Evolutionary conservation across 192 early-diverging fungal species (phyloP), one percentile per base, ranked within the genome.

Genomic region (Rhizoclosmatium sp.): DNA sequence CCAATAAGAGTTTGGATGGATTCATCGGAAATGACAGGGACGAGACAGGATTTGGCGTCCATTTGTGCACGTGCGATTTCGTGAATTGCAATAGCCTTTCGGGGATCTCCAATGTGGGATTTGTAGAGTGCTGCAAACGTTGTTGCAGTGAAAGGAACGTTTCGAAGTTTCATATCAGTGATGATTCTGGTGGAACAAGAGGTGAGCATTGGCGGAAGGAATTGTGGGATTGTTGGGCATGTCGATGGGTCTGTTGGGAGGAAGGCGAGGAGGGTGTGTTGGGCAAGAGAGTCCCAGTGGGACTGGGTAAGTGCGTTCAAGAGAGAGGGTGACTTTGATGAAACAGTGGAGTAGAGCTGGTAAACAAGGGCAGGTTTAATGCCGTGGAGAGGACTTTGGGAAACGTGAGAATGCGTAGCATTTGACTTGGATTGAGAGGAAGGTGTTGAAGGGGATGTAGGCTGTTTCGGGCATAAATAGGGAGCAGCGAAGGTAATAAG

Each of bases 31-130:
- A 71, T 58, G 14, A 68, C 10, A 41, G 44, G 19, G 4, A n/a
- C 45, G 5, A 10, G 4, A 5, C 31, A 68, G 4, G 66, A 44
- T 10, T 4, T 23, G 4, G 66, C 66, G 47, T 47, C 21, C 21
- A 39, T 39, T 65, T 40, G 62, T 2, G 49, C 19, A 14, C 70
- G 70, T n/a, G 70, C 70, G 47, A 59, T 41, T 59, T 71, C 70
- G 14, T 71, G 70, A 42, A 45, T 42, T 23, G 49, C 70, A 47
- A 71, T 59, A 1, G 70, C 70, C 21, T 54, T 71, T 71, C 70
- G 10, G 9, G 70, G 70, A 42, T 71, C 70, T 42, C 44, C 70
- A 40, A 58, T 41, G 14, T 58, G n/a, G n/a, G 49, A 16, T 19
- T 45, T 21, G 14, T 71, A 71, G 5, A 71, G 48, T 39, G 49